Conservation (phyloP, 805 yeast genomes). For the Candida sakaeoensis region DNA sequence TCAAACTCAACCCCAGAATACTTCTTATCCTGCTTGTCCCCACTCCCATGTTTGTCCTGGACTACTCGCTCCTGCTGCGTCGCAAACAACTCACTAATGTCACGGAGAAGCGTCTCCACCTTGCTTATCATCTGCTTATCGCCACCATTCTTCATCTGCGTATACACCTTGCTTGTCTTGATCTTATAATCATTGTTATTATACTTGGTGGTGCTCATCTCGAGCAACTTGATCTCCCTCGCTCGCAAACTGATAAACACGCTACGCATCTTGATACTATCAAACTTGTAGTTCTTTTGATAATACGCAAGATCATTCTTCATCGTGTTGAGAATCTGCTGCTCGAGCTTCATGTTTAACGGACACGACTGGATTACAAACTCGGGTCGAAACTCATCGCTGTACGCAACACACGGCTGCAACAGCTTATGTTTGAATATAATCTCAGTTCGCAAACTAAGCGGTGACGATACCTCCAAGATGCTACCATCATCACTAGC, state of each 20-base stretch:
- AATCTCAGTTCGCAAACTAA: too few species aligned
- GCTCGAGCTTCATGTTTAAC: constrained; percentile 45
- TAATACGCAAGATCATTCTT: constrained; percentile 46
- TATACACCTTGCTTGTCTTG: constrained; percentile 32
- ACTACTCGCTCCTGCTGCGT: too few species aligned
- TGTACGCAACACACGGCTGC: constrained; percentile 37
- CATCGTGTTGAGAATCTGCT: constrained; percentile 48
- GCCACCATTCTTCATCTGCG: constrained; percentile 32
- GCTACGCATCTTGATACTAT: constrained; percentile 31
- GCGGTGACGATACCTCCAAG: too few species aligned
- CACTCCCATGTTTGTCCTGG: too few species aligned
- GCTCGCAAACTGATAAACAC: constrained; percentile 42
- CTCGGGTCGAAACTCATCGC: constrained; percentile 51
- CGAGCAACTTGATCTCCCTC: constrained; percentile 42
- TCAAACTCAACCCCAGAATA: constrained; percentile 15
- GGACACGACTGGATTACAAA: constrained; percentile 55
- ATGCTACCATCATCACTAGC: not conserved
- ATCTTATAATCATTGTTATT: constrained; percentile 27
- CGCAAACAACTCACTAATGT: constrained; percentile 19
- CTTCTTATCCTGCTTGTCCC: constrained; percentile 10
- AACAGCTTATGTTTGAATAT: constrained; percentile 21
- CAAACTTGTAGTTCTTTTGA: constrained; percentile 33
- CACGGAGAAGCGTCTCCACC: constrained; percentile 27
- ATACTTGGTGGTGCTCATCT: constrained; percentile 32
- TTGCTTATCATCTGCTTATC: constrained; percentile 23